Evolutionary conservation across 768 basidiomycete species (phyloP).

Genomic region (Suillus brevipes): DNA sequence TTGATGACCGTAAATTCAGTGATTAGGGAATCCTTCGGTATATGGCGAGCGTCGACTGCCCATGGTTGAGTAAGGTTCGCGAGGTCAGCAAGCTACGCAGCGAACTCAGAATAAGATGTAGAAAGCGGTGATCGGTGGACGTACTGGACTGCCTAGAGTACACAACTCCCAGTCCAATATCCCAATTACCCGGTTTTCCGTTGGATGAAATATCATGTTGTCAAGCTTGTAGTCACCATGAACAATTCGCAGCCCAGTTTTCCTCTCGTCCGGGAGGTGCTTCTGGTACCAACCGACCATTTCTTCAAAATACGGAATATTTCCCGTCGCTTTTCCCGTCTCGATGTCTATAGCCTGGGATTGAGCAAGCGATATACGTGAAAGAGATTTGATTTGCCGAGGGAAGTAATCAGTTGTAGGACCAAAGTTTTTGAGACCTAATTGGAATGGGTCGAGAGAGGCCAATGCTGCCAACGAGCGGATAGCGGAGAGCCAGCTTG

Average conservation of each 20-base stretch:
- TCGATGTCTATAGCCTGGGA: constrained; percentile 67
- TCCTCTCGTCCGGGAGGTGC: constrained; percentile 75
- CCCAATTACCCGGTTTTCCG: constrained; percentile 88
- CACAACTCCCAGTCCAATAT: constrained; percentile 98
- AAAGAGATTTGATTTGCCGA: constrained; percentile 89
- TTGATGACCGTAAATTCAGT: constrained; percentile 34
- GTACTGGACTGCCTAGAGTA: constrained; percentile 87
- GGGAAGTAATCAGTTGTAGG: constrained; percentile 84
- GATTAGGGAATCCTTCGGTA: constrained; percentile 30
- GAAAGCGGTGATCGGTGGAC: constrained; percentile 23
- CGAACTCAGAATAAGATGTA: neutral
- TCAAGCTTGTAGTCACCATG: constrained; percentile 99
- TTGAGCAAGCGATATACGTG: constrained; percentile 79
- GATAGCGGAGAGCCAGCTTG: constrained; percentile 79
- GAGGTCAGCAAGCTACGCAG: constrained; percentile 76
- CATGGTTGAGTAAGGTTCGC: constrained; percentile 89
- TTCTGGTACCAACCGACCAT: constrained; percentile 74
- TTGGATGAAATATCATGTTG: constrained; percentile 93
- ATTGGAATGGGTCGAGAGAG: constrained; percentile 56
- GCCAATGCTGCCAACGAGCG: constrained; percentile 68
- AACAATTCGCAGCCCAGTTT: constrained; percentile 80
- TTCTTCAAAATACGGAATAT: constrained; percentile 74
- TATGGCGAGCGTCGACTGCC: constrained; percentile 50
- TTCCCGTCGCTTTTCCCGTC: constrained; percentile 55
- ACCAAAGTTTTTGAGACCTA: constrained; percentile 74